phyloP scores from a whole-genome alignment of 2,329 filamentous ascomycete genomes.

The Blumeria graminis region DNA sequence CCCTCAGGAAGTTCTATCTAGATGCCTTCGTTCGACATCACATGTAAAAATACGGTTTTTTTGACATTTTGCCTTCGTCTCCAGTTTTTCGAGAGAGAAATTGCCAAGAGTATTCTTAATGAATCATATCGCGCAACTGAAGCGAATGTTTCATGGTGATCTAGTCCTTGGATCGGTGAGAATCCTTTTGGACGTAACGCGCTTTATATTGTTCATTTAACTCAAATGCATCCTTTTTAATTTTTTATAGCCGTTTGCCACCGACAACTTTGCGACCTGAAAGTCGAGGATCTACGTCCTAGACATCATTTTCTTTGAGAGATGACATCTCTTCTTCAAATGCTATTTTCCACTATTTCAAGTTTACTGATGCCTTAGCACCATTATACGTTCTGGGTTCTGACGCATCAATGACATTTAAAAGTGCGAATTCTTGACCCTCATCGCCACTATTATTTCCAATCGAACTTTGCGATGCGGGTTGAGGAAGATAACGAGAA shows the following conservation, averaged over 20 bases:
- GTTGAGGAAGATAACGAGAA: neutral
- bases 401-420: neutral
- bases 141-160: neutral
- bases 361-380: neutral
- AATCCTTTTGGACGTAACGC: neutral
- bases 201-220: neutral
- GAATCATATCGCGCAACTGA: neutral
- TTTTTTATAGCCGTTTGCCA: neutral
- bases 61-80: neutral
- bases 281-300: neutral
- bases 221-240: neutral
- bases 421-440: neutral
- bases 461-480: neutral
- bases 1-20: neutral
- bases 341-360: neutral
- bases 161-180: neutral
- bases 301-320: neutral
- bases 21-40: neutral
- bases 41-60: neutral
- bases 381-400: neutral
- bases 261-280: neutral
- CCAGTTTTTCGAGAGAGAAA: neutral
- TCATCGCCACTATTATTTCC: neutral
- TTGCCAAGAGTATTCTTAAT: neutral
- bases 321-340: neutral